Evolutionary conservation across 306 rosid species (phyloP).

Genomic region (Castanopsis chinensis): DNA sequence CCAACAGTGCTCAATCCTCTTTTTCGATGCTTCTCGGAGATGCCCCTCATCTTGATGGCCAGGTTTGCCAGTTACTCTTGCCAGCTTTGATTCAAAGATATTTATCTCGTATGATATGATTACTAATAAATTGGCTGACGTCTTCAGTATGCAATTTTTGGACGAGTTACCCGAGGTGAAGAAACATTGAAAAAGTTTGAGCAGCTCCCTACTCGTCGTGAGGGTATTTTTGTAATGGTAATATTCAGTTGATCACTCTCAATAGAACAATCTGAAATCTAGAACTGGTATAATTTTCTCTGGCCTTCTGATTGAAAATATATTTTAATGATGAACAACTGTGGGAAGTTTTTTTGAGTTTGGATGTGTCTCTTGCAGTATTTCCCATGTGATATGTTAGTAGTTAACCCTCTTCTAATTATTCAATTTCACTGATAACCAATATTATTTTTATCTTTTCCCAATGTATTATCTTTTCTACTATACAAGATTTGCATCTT

Average conservation of each 20-base stretch:
- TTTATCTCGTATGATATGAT: constrained; percentile 17
- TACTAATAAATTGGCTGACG: constrained; percentile 27
- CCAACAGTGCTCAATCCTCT: constrained; percentile 76
- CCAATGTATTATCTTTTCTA: not conserved
- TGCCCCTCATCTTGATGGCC: constrained; percentile 92
- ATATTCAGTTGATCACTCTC: not conserved
- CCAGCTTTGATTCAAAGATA: constrained; percentile 16
- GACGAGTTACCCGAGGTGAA: constrained; percentile 87
- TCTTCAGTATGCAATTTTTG: constrained; percentile 89
- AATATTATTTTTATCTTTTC: not conserved
- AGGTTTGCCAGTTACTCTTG: constrained; percentile 37
- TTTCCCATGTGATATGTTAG: not conserved
- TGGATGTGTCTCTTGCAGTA: not conserved
- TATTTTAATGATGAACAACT: not conserved
- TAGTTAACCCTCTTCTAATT: not conserved
- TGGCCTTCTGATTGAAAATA: not conserved
- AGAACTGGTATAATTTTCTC: not conserved
- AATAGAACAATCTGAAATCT: not conserved
- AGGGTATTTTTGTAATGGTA: constrained; percentile 96
- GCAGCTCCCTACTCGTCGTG: constrained; percentile 82
- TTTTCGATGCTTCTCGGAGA: constrained; percentile 87
- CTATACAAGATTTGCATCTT: not conserved
- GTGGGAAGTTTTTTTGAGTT: not conserved
- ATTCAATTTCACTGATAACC: not conserved
- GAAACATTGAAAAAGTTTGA: constrained; percentile 76